Evolutionary conservation across 495 filamentous ascomycete species (phyloP).

Genomic region (Penicillium antarcticum): DNA sequence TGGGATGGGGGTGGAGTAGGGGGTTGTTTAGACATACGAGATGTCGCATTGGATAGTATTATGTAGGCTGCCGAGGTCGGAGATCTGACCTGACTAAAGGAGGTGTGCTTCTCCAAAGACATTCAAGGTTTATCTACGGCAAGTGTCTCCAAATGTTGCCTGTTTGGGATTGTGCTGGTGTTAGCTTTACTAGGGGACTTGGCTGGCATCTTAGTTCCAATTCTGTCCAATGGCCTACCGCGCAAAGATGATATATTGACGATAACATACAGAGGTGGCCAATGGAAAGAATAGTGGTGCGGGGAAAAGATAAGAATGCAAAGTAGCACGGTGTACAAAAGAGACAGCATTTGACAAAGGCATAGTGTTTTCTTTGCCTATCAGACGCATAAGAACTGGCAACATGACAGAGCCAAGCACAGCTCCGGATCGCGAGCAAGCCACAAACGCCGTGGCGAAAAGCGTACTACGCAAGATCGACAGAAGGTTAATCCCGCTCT

Average conservation of each 20-base stretch:
- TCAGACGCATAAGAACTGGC: background rate
- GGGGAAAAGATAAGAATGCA: slow-evolving; percentile 16
- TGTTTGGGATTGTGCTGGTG: too few species aligned
- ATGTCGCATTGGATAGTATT: background rate
- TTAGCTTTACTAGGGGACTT: background rate
- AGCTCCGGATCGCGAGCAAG: slow-evolving; percentile 6
- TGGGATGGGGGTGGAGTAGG: background rate
- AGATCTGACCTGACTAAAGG: too few species aligned
- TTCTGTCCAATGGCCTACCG: background rate
- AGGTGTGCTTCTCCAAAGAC: too few species aligned
- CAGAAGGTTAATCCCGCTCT: slow-evolving; percentile 41
- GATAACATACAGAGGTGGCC: slow-evolving; percentile 10
- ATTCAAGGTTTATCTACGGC: too few species aligned
- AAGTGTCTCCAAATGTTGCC: too few species aligned
- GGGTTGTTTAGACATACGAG: background rate
- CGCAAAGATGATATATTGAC: background rate
- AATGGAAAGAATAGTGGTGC: slow-evolving; percentile 6
- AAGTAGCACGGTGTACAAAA: background rate
- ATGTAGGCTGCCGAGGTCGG: too few species aligned
- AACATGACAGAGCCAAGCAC: slow-evolving; percentile 4
- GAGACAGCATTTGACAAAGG: background rate
- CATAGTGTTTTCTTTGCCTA: background rate
- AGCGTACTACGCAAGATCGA: slow-evolving; percentile 47
- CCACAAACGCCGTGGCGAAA: slow-evolving; percentile 9
- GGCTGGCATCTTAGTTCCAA: background rate